These are phyloP conservation scores for Trichoderma simmonsii DNA, from an alignment of 2,329 filamentous ascomycete species.

Conservation along the genomic window DNA sequence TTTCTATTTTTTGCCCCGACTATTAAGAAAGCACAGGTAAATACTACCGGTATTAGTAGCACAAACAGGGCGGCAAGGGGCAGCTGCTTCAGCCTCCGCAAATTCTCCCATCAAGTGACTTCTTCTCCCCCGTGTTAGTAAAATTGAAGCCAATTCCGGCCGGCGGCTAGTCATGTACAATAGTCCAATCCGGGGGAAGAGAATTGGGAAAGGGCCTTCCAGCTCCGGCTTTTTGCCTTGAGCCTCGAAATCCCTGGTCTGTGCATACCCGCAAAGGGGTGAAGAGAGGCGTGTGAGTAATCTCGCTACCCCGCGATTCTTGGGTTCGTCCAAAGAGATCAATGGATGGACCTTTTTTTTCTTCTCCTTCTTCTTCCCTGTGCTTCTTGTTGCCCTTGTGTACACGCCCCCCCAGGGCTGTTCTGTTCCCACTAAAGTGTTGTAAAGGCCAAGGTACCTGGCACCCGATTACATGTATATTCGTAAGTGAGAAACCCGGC, in stretches of 20 bases:
- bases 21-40: background rate
- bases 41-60: background rate
- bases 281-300: background rate
- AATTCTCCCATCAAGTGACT: background rate
- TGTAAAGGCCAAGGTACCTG: background rate
- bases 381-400: background rate
- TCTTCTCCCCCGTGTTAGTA: background rate
- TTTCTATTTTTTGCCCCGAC: background rate
- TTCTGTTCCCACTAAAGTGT: background rate
- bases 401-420: background rate
- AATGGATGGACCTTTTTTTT: background rate
- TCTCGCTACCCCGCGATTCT: slow-evolving; percentile 18
- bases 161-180: background rate
- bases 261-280: background rate
- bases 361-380: background rate
- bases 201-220: background rate
- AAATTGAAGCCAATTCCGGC: background rate
- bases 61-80: background rate
- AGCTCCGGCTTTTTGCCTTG: slow-evolving; percentile 5
- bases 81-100: background rate
- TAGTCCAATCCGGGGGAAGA: slow-evolving; percentile 1
- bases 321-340: background rate
- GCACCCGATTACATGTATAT: background rate
- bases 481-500: background rate
- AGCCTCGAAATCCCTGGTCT: background rate